A percentile compares a stretch with the other conserved stretches of the same genome.
phyloP scores from a whole-genome alignment of 352 stramenopile species.

The Thalassiosira delicatula region DNA sequence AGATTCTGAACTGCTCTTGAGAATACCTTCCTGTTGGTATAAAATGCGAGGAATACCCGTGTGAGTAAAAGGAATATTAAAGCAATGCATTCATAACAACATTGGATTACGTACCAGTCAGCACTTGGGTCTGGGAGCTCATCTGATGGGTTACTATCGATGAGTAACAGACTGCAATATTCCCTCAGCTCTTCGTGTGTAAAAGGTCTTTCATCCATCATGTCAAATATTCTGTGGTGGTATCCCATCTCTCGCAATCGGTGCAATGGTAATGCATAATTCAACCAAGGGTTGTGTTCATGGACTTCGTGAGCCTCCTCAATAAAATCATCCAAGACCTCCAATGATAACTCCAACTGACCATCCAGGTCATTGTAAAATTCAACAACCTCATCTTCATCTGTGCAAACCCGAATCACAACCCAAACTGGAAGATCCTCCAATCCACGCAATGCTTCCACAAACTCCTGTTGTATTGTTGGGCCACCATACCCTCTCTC shows the following conservation, averaged over 20 bases:
- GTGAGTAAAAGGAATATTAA: too few relatives aligned
- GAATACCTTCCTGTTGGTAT: too few relatives aligned
- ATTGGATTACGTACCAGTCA: too few relatives aligned
- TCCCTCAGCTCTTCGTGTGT: too few relatives aligned
- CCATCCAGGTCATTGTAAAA: conserved; percentile 85
- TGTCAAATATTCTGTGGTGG: conserved; percentile 77
- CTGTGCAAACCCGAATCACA: conserved; percentile 84
- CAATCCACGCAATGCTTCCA: conserved; percentile 62
- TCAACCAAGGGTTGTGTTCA: conserved; percentile 79
- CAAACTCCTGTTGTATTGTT: conserved; percentile 46
- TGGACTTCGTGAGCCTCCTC: conserved; percentile 82
- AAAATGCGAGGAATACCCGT: too few relatives aligned
- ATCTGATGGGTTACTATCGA: too few relatives aligned
- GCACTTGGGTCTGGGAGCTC: too few relatives aligned
- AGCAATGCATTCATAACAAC: too few relatives aligned
- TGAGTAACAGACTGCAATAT: too few relatives aligned
- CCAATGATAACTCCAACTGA: conserved; percentile 79
- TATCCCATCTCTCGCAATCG: conserved; percentile 81
- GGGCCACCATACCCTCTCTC: conserved; percentile 53
- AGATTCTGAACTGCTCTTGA: too few relatives aligned
- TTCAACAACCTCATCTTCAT: conserved; percentile 79
- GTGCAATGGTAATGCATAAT: conserved; percentile 80
- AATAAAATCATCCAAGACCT: conserved; percentile 84
- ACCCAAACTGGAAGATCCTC: conserved; percentile 80
- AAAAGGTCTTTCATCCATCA: conserved; percentile 81